These are phyloP conservation scores for Neurospora sp. DNA, from an alignment of 495 filamentous ascomycete species.

Conservation along the genomic window DNA sequence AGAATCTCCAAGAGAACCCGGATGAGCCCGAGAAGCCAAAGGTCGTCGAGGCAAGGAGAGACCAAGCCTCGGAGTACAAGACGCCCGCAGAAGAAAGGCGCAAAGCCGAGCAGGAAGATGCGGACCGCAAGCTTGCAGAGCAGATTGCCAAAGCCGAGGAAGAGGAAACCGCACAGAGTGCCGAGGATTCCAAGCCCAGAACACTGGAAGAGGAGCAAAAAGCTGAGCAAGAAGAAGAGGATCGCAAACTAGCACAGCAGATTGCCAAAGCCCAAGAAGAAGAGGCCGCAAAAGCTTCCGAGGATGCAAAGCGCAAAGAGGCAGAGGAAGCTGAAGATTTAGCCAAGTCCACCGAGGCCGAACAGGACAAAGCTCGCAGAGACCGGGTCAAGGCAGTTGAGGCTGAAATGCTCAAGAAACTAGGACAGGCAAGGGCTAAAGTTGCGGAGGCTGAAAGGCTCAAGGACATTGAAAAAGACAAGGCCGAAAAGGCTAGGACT, in stretches of 20 bases:
- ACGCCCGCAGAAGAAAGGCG: background rate
- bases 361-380: background rate
- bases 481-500: background rate
- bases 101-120: background rate
- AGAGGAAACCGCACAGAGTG: background rate
- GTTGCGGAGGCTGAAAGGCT: background rate
- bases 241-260: background rate
- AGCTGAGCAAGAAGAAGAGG: background rate
- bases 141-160: background rate
- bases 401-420: background rate
- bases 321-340: background rate
- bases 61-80: background rate
- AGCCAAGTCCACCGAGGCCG: background rate
- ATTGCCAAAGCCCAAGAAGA: background rate
- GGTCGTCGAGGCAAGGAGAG: background rate
- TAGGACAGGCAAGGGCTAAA: background rate
- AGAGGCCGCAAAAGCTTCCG: background rate
- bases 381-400: background rate
- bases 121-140: background rate
- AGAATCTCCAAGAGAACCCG: background rate
- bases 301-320: background rate
- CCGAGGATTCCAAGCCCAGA: background rate
- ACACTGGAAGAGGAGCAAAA: background rate
- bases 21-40: background rate
- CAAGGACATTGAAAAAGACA: background rate